phyloP scores from a whole-genome alignment of 2,329 filamentous ascomycete species.

The Coniella lustricola region DNA sequence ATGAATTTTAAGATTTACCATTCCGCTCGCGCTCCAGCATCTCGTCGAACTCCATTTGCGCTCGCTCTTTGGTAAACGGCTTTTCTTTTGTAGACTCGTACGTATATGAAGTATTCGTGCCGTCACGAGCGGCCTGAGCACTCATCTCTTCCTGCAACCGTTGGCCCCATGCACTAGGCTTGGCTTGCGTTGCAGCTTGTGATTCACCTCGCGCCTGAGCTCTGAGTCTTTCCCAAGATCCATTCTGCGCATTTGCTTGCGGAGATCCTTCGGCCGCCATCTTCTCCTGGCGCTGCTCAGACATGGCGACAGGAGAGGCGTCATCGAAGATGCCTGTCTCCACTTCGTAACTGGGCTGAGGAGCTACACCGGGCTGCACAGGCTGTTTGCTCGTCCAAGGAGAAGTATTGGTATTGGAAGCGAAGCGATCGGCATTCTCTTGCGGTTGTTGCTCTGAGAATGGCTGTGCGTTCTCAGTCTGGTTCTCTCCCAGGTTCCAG shows the following conservation, averaged over 20 bases:
- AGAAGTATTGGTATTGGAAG: not conserved
- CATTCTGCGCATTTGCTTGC: not conserved
- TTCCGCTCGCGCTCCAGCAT: slow-evolving; percentile 37
- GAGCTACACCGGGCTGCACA: not conserved
- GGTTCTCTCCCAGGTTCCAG: too few relatives aligned
- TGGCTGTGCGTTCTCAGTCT: too few relatives aligned
- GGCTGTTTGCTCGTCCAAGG: slow-evolving; percentile 4
- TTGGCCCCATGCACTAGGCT: slow-evolving; percentile 3
- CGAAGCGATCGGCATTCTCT: too few relatives aligned
- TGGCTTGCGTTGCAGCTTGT: not conserved
- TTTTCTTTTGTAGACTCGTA: slow-evolving; percentile 32
- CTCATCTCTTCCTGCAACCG: slow-evolving; percentile 21
- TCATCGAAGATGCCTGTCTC: slow-evolving; percentile 15
- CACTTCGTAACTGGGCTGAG: not conserved
- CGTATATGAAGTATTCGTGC: slow-evolving; percentile 24
- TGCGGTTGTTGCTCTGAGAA: too few relatives aligned
- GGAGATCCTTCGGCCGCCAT: not conserved
- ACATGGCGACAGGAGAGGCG: slow-evolving; percentile 13
- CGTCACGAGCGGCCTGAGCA: slow-evolving; percentile 11
- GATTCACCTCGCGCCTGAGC: not conserved
- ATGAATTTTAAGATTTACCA: not conserved
- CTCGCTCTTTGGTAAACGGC: slow-evolving; percentile 33
- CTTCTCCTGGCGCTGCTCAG: not conserved
- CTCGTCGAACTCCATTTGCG: slow-evolving; percentile 44
- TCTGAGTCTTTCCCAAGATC: slow-evolving; percentile 16